Base-by-base conservation (phyloP, 23 red algal genomes). In the Gracilaria vermiculophylla region DNA sequence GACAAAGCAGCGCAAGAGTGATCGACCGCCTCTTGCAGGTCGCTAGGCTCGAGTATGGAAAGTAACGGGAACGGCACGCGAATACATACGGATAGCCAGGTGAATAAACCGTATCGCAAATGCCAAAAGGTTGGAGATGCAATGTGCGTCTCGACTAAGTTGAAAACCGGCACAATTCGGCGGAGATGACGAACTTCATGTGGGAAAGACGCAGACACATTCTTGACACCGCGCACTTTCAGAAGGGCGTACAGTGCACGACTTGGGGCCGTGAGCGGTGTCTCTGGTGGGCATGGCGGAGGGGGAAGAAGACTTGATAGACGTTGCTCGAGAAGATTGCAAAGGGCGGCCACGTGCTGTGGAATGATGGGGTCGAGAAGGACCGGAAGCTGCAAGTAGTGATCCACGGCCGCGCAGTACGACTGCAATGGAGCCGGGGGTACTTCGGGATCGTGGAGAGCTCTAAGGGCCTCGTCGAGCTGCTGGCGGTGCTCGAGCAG, bases 141-240 rank as follows among this genome's bases (percentile, higher is more conserved):
- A 19, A 58, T 35, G 24, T 45, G 62, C 1, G 60, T 36, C 31
- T 76, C 60, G n/a, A 64, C 36, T 35, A 49, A 41, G 3, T 24
- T 35, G 54, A 82, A 60, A 73, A 61, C 77, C 4, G 53, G 47
- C n/a, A 66, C 34, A 23, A 95, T 53, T 13, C 41, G 16, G 51
- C 70, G 82, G 25, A 95, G 40, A 53, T 90, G 66, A 33, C 62
- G 55, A 11, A 90, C 61, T 4, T 75, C 51, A 37, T 85, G 75
- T 27, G 94, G 94, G 55, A 95, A 82, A 47, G 66, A 78, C 17
- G 41, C 48, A 14, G 52, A 47, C 33, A 90, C 45, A 64, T 47
- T 53, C 70, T 95, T 95, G 58, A 64, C 39, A 65, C 94, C 86
- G 35, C 94, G 94, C 11, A 95, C 94, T 45, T 90, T 95, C 25